Percentiles rank a stretch among this genome's conserved stretches.
phyloP scores from a whole-genome alignment of 2,329 filamentous ascomycete genomes.

The Diaporthe sp. region DNA sequence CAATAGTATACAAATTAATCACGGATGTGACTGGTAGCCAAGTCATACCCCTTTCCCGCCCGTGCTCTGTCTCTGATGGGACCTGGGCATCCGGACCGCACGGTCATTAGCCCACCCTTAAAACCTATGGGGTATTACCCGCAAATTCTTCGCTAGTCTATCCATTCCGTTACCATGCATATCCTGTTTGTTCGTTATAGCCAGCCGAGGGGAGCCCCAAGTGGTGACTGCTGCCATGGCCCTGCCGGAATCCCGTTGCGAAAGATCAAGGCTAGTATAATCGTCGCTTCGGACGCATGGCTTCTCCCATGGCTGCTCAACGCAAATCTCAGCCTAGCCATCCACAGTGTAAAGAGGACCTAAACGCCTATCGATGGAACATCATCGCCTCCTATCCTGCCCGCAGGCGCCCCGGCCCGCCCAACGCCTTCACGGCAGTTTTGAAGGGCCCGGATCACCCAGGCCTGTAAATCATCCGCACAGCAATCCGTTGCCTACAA shows the following conservation, averaged over 20 bases:
- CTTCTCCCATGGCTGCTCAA: neutral
- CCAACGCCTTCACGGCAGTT: neutral
- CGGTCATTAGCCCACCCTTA: neutral
- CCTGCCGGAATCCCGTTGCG: neutral
- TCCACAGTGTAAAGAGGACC: neutral
- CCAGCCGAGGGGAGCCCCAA: neutral
- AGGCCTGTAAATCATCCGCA: neutral
- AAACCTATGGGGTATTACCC: neutral
- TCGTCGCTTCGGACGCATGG: neutral
- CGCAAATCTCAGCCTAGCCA: neutral
- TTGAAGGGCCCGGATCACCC: too few species aligned
- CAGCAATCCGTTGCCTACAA: slow-evolving; percentile 46
- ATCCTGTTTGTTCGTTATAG: neutral
- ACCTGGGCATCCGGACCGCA: neutral
- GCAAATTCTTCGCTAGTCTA: slow-evolving; percentile 22
- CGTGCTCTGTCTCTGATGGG: neutral
- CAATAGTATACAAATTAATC: slow-evolving; percentile 25
- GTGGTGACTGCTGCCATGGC: neutral
- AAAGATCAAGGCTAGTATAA: neutral
- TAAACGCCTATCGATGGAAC: neutral
- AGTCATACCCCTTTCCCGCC: neutral
- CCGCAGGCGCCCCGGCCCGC: neutral
- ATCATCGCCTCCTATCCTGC: neutral
- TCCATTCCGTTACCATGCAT: slow-evolving; percentile 10
- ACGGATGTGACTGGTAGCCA: neutral